Base-by-base conservation (phyloP, 257 asterid species). In the Solanum piurae region DNA sequence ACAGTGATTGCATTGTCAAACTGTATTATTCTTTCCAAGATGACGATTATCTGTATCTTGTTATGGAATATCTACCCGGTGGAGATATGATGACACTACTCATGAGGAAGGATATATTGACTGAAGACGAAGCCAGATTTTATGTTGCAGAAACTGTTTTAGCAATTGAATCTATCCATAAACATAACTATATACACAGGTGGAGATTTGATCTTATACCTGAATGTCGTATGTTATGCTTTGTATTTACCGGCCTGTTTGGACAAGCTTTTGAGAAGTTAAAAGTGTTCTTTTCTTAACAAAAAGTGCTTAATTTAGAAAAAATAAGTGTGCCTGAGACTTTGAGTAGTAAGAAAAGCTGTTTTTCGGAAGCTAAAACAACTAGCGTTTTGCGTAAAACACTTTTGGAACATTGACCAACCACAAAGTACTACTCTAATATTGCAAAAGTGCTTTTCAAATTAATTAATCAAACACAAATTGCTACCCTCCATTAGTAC, bases 41-140 rank as follows among this genome's bases (percentile, higher is more conserved):
- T 73, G 92, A 89, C 5, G 91, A 92, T 77, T 92, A 88, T 85
- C 82, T 92, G 69, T 92, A 91, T 88, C 92, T 92, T 76, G 86
- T 92, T 89, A 92, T 92, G 94, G 94, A 92, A 88, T 92, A 92
- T 92, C 90, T 92, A 52, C 93, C 94, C 11, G 94, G 94, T 44
- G 94, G 94, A 82, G 94, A 92, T 91, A 87, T 92, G 93, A 92
- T 92, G 94, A 92, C 94, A 40, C 83, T 92, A n/a, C 90, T 92
- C 69, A 92, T 92, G 94, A 91, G 93, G 76, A 92, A 92, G 89
- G 93, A 92, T 89, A 91, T 83, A 62, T 88, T 92, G 87, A 91
- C 89, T 12, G 93, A 92, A 46, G 91, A 90, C 13, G 94, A 90
- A 86, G 92, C 94, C 84, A 91, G 91, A 89, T 92, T 92, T 91